Conservation (phyloP, 1,284 basidiomycete species). For the Cryptococcus sp. region DNA sequence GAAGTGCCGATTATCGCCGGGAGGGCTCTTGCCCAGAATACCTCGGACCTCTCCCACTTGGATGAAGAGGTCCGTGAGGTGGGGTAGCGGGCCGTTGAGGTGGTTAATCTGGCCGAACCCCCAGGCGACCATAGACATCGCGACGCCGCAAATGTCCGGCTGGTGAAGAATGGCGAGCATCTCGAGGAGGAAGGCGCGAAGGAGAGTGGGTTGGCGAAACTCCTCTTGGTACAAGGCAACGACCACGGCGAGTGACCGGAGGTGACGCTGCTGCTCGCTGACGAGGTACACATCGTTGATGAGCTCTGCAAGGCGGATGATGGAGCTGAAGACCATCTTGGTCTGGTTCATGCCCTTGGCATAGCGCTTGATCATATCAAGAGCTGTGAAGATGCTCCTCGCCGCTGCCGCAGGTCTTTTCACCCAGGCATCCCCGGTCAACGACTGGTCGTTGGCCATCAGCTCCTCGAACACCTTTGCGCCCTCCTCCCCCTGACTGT, state of each 20-base stretch:
- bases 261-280: conserved; percentile 75
- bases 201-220: conserved; percentile 60
- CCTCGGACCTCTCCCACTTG: conserved; percentile 22
- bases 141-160: conserved; percentile 63
- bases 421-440: neutral
- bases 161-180: conserved; percentile 64
- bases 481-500: too few relatives aligned
- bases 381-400: conserved; percentile 9
- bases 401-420: neutral
- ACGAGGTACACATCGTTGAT: conserved; percentile 70
- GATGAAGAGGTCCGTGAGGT: conserved; percentile 27
- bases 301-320: conserved; percentile 68
- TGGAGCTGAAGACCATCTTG: conserved; percentile 67
- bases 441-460: conserved; percentile 9
- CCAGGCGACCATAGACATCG: conserved; percentile 75
- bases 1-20: neutral
- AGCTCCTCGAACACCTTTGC: conserved; percentile 4
- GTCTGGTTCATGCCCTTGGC: too few relatives aligned
- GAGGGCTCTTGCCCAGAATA: neutral
- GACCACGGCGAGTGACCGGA: conserved; percentile 71
- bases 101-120: conserved; percentile 54
- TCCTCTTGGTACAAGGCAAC: conserved; percentile 59
- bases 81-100: neutral
- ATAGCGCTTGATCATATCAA: too few relatives aligned
- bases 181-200: conserved; percentile 66